Evolutionary conservation across 305 asterid species (phyloP).

Genomic region (Lippia alba): DNA sequence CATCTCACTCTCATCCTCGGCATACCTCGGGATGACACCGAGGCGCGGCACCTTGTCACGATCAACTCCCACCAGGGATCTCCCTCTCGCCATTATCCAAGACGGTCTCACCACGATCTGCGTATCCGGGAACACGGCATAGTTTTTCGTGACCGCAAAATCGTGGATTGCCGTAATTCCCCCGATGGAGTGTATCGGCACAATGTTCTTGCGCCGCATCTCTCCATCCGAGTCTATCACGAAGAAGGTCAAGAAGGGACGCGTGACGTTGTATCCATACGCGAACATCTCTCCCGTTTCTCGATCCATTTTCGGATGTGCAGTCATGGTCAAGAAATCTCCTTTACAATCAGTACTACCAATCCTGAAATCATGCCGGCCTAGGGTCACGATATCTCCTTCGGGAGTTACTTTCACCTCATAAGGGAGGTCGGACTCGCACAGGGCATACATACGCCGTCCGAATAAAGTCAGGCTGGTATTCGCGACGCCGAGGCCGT

Average conservation of each 20-base stretch:
- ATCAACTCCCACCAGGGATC: background rate
- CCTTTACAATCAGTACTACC: background rate
- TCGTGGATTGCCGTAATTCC: slow-evolving; percentile 1
- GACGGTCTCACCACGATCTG: slow-evolving; percentile 19
- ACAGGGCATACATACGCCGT: slow-evolving; percentile 47
- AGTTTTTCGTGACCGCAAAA: slow-evolving; percentile 23
- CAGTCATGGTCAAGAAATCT: slow-evolving; percentile 50
- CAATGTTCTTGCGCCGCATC: slow-evolving; percentile 30
- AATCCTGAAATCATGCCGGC: slow-evolving; percentile 46
- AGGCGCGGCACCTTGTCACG: too few species aligned
- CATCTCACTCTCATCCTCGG: too few species aligned
- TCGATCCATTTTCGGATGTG: slow-evolving; percentile 45
- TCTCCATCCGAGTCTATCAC: slow-evolving; percentile 14
- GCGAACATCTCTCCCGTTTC: slow-evolving; percentile 27
- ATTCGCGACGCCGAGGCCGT: slow-evolving; percentile 59
- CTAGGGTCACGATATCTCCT: slow-evolving; percentile 53
- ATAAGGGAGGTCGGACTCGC: slow-evolving; percentile 63
- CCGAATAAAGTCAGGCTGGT: slow-evolving; percentile 49
- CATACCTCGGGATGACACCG: too few species aligned
- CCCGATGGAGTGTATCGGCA: slow-evolving; percentile 42
- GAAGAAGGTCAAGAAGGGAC: slow-evolving; percentile 19
- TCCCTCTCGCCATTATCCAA: slow-evolving; percentile 10
- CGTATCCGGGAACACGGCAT: slow-evolving; percentile 11
- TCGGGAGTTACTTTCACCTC: slow-evolving; percentile 40
- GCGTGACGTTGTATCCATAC: background rate